phyloP scores from a whole-genome alignment of 73 alveolate genomes.

The Tetrahymena malaccensis region DNA sequence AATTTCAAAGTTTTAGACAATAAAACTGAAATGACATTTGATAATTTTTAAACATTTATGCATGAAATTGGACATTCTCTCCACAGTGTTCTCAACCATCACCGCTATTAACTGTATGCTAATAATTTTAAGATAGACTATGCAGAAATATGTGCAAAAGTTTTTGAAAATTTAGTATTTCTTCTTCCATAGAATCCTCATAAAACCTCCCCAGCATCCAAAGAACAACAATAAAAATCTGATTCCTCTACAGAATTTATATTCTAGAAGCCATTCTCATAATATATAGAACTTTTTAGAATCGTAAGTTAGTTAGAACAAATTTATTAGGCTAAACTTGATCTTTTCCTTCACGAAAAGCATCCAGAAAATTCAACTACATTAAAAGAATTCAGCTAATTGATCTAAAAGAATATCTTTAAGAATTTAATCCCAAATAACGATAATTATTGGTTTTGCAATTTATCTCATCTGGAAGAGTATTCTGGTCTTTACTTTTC shows the following conservation, averaged over 20 bases:
- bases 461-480: background rate
- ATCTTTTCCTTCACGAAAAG: background rate
- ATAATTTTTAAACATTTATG: background rate
- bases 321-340: background rate
- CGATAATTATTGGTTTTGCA: background rate
- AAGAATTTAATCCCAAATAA: background rate
- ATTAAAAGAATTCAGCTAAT: background rate
- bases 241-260: background rate
- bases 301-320: background rate
- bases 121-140: background rate
- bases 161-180: background rate
- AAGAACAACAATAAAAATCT: background rate
- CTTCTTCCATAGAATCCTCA: background rate
- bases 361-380: background rate
- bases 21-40: background rate
- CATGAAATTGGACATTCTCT: background rate
- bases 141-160: background rate
- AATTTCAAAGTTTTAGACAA: background rate
- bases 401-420: background rate
- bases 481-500: background rate
- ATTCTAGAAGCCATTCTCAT: background rate
- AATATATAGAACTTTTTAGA: background rate
- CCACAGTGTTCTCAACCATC: background rate
- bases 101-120: background rate
- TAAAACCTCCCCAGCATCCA: background rate